Evolutionary conservation across 257 asterid species (phyloP).

Genomic region (Nicotiana paniculata): DNA sequence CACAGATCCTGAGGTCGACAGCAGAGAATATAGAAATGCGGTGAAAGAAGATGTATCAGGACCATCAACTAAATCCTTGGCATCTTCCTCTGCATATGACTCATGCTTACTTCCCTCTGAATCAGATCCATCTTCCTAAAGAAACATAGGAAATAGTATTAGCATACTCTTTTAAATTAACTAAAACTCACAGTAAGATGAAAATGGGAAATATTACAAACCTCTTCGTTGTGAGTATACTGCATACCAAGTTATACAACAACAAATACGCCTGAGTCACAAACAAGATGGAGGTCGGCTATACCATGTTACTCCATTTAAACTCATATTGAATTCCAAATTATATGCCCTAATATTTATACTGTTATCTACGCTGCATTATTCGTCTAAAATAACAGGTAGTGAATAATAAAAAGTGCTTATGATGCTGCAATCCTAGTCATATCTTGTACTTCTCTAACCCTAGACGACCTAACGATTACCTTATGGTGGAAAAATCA

Average conservation of each 20-base stretch:
- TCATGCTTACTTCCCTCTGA: conserved; percentile 43
- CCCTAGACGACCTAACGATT: neutral
- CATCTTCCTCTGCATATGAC: conserved; percentile 35
- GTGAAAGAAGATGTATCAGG: conserved; percentile 96
- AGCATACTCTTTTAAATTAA: neutral
- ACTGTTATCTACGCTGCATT: neutral
- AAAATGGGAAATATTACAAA: neutral
- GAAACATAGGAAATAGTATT: conserved; percentile 3
- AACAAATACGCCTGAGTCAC: too few relatives aligned
- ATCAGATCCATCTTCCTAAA: conserved; percentile 43
- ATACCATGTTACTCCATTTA: too few relatives aligned
- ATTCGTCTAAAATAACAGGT: neutral
- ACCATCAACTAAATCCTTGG: conserved; percentile 51
- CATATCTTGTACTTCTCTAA: neutral
- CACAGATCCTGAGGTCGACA: conserved; percentile 60
- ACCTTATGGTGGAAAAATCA: neutral
- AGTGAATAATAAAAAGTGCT: neutral
- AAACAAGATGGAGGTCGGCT: too few relatives aligned
- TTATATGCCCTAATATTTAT: neutral
- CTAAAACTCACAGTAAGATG: neutral
- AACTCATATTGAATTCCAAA: too few relatives aligned
- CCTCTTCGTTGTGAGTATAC: neutral
- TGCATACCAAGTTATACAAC: neutral
- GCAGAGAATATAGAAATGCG: conserved; percentile 71
- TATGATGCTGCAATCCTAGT: neutral